Base-by-base conservation (phyloP, 352 stramenopile species). In the Phytopythium kandeliae region DNA sequence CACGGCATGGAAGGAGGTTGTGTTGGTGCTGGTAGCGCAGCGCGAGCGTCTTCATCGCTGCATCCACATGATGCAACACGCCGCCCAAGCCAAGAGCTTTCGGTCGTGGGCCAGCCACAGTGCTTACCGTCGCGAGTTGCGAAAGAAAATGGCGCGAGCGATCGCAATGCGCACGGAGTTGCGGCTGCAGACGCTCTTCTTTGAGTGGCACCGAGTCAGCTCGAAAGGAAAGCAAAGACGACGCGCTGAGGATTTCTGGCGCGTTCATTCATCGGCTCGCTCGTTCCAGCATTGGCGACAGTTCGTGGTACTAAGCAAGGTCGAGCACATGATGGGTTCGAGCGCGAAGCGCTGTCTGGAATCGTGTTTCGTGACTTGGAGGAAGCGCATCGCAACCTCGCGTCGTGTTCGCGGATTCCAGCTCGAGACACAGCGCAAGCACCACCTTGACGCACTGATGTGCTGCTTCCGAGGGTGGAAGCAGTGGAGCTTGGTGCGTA, bases 291-390 rank as follows among this genome's bases (percentile, higher is more conserved):
- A 63, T 16, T 87, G 78, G 78, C 67, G 58, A 9, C 51, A 65
- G 22, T 73, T 67, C 21, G 48, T 89, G 5, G 22, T 78, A 7
- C 58, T 86, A 2, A 67, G 48, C 26, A 85, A 78, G n/a, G 57
- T 78, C 3, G 67, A 84, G 53, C 54, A 56, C 0, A 80, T 89
- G 73, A 60, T 85, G 4, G 61, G 66, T 3, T 50, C 60, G 2
- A 65, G 61, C 48, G 22, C 54, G 37, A 48, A 55, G 19, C 69
- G 71, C 3, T 26, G 46, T 0, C 11, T 66, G 0, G 71, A 78
- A 33, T 9, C 12, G 0, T 48, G 35, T 28, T 80, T 89, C 12
- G 31, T 85, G 9, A 55, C 31, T 0, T 89, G 77, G 77, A 59
- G 72, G 2, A 85, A 79, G 17, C 30, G 46, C 4, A 50, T 74